phyloP scores from a whole-genome alignment of 495 filamentous ascomycete genomes.

The Podospora conica region DNA sequence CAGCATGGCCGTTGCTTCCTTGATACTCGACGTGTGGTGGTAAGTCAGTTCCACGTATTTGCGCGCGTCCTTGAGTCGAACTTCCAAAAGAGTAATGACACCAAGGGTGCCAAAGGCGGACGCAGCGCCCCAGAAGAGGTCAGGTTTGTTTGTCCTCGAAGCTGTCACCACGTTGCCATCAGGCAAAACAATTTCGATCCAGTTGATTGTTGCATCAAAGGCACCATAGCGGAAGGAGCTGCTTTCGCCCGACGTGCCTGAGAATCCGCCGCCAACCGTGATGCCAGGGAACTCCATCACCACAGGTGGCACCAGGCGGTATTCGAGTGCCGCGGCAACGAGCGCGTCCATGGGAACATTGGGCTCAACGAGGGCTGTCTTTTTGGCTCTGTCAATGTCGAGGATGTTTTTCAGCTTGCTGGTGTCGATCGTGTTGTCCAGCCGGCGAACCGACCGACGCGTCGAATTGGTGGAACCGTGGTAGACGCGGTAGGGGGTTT shows the following conservation, averaged over 20 bases:
- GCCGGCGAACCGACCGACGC: slow-evolving; percentile 36
- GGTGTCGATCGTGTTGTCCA: slow-evolving; percentile 50
- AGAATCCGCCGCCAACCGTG: slow-evolving; percentile 58
- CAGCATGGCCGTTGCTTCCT: slow-evolving; percentile 8
- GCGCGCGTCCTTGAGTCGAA: slow-evolving; percentile 46
- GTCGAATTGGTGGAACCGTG: slow-evolving; percentile 76
- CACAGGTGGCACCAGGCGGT: slow-evolving; percentile 50
- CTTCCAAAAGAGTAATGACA: slow-evolving; percentile 50
- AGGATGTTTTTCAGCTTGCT: slow-evolving; percentile 49
- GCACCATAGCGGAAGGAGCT: slow-evolving; percentile 53
- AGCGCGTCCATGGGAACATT: slow-evolving; percentile 60
- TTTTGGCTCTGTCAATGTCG: slow-evolving; percentile 37
- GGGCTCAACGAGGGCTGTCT: slow-evolving; percentile 53
- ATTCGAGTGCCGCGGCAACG: slow-evolving; percentile 44
- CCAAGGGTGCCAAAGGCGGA: slow-evolving; percentile 55
- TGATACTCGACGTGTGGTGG: slow-evolving; percentile 9
- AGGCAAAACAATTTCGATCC: slow-evolving; percentile 54
- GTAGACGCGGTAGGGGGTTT: slow-evolving; percentile 57
- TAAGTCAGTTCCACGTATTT: slow-evolving; percentile 51
- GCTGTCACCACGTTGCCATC: slow-evolving; percentile 43
- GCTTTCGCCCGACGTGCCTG: slow-evolving; percentile 56
- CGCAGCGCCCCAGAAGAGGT: slow-evolving; percentile 53
- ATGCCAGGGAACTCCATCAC: slow-evolving; percentile 63
- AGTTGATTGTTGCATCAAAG: slow-evolving; percentile 51
- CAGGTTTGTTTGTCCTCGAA: slow-evolving; percentile 33